A percentile compares a stretch with the other conserved stretches of the same genome.
These are phyloP conservation scores for Filobasidium uniguttulatum DNA, from an alignment of 1,284 basidiomycete species.

Conservation along the genomic window DNA sequence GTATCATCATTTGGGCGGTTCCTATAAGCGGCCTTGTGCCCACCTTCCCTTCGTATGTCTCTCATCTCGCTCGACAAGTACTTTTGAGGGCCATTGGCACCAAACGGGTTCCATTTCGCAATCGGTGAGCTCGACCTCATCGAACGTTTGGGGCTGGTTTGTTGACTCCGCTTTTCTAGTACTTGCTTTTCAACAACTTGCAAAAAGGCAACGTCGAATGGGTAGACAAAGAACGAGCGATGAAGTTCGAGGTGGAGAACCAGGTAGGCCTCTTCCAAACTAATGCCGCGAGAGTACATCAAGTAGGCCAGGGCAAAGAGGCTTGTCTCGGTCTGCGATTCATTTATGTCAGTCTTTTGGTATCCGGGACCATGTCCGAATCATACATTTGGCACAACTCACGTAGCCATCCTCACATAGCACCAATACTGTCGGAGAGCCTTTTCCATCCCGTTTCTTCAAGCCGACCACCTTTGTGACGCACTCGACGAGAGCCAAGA, in stretches of 20 bases:
- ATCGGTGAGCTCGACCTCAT: constrained; percentile 6
- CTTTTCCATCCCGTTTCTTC: constrained; percentile 10
- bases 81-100: background rate
- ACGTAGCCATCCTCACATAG: constrained; percentile 39
- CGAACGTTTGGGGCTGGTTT: background rate
- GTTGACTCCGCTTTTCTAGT: constrained; percentile 8
- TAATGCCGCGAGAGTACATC: constrained; percentile 58
- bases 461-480: constrained; percentile 29
- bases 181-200: constrained; percentile 14
- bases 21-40: background rate
- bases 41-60: background rate
- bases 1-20: background rate
- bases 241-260: constrained; percentile 48
- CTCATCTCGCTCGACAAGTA: background rate
- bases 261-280: constrained; percentile 71
- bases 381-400: constrained; percentile 10
- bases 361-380: no score
- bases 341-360: no score
- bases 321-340: constrained; percentile 72
- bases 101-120: constrained; percentile 15
- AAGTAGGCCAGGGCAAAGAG: constrained; percentile 74
- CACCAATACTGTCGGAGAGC: constrained; percentile 29
- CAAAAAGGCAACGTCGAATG: constrained; percentile 62
- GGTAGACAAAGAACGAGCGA: constrained; percentile 80
- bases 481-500: constrained; percentile 32